A percentile compares a stretch with the other conserved stretches of the same genome.
Evolutionary conservation across 768 basidiomycete species (phyloP).

Genomic region (Lactifluus subvellereus): DNA sequence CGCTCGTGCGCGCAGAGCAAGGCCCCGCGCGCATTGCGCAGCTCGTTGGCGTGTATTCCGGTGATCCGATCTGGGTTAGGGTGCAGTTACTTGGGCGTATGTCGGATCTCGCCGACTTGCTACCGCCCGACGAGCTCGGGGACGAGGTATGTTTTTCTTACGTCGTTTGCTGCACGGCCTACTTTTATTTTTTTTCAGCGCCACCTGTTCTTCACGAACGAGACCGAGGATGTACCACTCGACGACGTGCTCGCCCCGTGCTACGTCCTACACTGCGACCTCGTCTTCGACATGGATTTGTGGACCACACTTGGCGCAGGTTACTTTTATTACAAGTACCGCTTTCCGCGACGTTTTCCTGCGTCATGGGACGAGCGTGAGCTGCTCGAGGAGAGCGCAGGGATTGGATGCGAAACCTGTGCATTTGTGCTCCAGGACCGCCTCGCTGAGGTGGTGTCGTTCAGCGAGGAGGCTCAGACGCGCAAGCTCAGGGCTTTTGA

Average conservation of each 20-base stretch:
- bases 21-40: slow-evolving; percentile 57
- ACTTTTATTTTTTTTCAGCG: slow-evolving; percentile 35
- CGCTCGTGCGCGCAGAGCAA: slow-evolving; percentile 41
- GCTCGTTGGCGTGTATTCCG: slow-evolving; percentile 35
- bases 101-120: slow-evolving; percentile 32
- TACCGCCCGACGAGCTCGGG: slow-evolving; percentile 38
- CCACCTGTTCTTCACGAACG: slow-evolving; percentile 56
- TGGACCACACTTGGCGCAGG: slow-evolving; percentile 39
- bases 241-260: slow-evolving; percentile 43
- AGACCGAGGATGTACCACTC: slow-evolving; percentile 33
- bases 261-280: slow-evolving; percentile 39
- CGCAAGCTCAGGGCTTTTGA: slow-evolving; percentile 34
- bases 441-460: slow-evolving; percentile 24
- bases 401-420: slow-evolving; percentile 47
- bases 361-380: slow-evolving; percentile 34
- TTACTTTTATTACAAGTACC: slow-evolving; percentile 44
- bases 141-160: slow-evolving; percentile 47
- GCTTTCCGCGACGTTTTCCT: slow-evolving; percentile 38
- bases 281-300: slow-evolving; percentile 26
- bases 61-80: slow-evolving; percentile 9
- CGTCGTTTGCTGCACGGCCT: neutral
- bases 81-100: slow-evolving; percentile 46
- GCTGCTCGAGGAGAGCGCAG: slow-evolving; percentile 32
- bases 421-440: slow-evolving; percentile 27
- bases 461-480: slow-evolving; percentile 28